Percentiles rank a stretch among this genome's conserved stretches.
Conservation (phyloP, 2,329 filamentous ascomycete genomes). For the Sordariomycetes sp. region DNA sequence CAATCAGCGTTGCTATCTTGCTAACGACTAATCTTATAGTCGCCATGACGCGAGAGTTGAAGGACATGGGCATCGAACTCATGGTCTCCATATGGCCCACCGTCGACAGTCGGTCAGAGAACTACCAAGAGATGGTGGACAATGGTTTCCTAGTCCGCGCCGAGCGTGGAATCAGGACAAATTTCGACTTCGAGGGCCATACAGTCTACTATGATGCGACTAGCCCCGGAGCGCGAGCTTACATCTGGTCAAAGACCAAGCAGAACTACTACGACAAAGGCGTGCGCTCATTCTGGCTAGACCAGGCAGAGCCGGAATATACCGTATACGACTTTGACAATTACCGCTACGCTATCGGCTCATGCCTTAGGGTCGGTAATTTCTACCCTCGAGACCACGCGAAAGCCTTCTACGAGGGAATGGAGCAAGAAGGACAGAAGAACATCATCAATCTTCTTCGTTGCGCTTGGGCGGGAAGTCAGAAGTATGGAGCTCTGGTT, state of each 20-base stretch:
- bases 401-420: conserved; percentile 50
- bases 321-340: conserved; percentile 57
- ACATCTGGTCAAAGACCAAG: conserved; percentile 50
- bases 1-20: not conserved
- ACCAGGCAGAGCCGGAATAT: conserved; percentile 62
- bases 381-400: conserved; percentile 51
- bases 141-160: conserved; percentile 49
- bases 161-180: conserved; percentile 49
- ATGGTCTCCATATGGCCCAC: conserved; percentile 66
- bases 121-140: conserved; percentile 53
- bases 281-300: conserved; percentile 58
- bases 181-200: conserved; percentile 50
- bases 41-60: conserved; percentile 54
- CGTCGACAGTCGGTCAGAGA: conserved; percentile 48
- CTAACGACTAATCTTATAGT: conserved; percentile 18
- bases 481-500: conserved; percentile 55
- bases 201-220: conserved; percentile 56
- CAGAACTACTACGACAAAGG: conserved; percentile 53
- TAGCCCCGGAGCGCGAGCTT: conserved; percentile 47
- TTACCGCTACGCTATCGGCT: conserved; percentile 44
- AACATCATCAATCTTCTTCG: conserved; percentile 47
- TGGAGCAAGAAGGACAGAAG: conserved; percentile 38
- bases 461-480: conserved; percentile 43
- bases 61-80: conserved; percentile 48
- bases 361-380: conserved; percentile 39